Evolutionary conservation across 2,329 filamentous ascomycete species (phyloP).

Genomic region (Alternaria burnsii): DNA sequence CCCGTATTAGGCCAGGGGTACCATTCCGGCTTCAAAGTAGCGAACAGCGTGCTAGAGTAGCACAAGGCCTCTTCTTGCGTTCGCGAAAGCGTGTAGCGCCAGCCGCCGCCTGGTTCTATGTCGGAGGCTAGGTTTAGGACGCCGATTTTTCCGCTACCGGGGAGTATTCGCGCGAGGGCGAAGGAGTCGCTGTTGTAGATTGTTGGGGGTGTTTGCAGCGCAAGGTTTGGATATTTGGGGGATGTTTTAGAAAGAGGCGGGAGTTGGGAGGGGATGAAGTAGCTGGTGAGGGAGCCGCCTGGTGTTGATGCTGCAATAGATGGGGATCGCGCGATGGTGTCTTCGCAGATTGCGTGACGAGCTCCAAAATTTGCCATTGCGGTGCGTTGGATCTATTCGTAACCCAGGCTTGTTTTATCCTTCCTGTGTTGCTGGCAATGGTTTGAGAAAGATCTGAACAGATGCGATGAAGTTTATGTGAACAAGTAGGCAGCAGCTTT

Average conservation of each 20-base stretch:
- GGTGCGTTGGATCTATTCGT: neutral
- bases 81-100: constrained; percentile 28
- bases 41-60: constrained; percentile 33
- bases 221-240: neutral
- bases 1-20: constrained; percentile 37
- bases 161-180: constrained; percentile 24
- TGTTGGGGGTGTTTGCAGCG: constrained; percentile 18
- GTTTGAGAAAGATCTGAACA: neutral
- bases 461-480: neutral
- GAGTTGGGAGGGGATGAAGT: constrained; percentile 28
- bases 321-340: constrained; percentile 26
- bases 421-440: neutral
- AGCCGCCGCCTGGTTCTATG: constrained; percentile 30
- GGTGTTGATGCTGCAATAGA: constrained; percentile 21
- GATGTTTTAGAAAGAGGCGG: constrained; percentile 16
- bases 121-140: constrained; percentile 35
- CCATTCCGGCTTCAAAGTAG: constrained; percentile 30
- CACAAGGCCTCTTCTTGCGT: constrained; percentile 38
- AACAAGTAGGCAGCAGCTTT: neutral
- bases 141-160: constrained; percentile 19
- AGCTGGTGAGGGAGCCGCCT: constrained; percentile 23
- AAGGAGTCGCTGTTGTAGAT: constrained; percentile 32
- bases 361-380: constrained; percentile 28
- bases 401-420: neutral
- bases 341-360: constrained; percentile 32